Evolutionary conservation across 257 asterid species (phyloP).

Genomic region (Primulina huaijiensis): DNA sequence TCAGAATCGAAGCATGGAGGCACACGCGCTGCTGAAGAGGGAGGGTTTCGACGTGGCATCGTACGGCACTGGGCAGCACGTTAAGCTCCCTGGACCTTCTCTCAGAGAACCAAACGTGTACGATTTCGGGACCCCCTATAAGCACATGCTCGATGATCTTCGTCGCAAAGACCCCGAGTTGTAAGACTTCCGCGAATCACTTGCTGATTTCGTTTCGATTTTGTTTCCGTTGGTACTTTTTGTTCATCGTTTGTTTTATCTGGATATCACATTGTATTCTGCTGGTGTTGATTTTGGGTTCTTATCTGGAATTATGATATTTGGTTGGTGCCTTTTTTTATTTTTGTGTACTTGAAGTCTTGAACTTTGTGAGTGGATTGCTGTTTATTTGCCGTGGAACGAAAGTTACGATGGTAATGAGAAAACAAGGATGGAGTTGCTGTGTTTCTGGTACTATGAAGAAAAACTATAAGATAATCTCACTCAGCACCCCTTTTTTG

Average conservation of each 20-base stretch:
- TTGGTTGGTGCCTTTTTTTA: not conserved
- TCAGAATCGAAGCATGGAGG: constrained; percentile 99
- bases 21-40: constrained; percentile 76
- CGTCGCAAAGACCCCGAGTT: constrained; percentile 93
- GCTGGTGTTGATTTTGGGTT: not conserved
- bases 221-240: not conserved
- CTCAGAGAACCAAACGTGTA: constrained; percentile 95
- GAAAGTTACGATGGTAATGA: not conserved
- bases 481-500: not conserved
- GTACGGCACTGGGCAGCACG: constrained; percentile 98
- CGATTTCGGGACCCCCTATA: constrained; percentile 95
- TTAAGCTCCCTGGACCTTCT: constrained; percentile 98
- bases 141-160: constrained; percentile 92
- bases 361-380: not conserved
- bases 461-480: not conserved
- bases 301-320: too few species aligned
- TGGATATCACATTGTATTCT: not conserved
- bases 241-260: not conserved
- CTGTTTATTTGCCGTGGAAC: not conserved
- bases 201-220: not conserved
- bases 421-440: not conserved
- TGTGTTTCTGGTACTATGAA: not conserved
- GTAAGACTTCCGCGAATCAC: constrained; percentile 29
- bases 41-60: constrained; percentile 92
- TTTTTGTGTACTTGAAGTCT: too few species aligned